phyloP scores from a whole-genome alignment of 805 yeast species.

The Cyberlindnera misumaiensis region DNA sequence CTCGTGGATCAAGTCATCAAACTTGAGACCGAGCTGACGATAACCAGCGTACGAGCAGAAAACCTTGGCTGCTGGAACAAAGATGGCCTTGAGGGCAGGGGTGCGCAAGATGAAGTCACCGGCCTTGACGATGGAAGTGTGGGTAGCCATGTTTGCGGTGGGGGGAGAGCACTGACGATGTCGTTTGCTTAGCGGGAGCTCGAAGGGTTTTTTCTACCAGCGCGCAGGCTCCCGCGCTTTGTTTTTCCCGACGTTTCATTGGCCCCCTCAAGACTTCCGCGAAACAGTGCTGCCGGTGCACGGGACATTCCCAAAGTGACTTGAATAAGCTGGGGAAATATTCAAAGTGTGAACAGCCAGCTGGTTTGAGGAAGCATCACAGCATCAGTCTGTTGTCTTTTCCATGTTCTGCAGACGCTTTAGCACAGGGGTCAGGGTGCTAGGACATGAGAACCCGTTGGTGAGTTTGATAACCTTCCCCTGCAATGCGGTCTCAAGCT shows the following conservation, averaged over 20 bases:
- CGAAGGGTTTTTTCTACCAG: not conserved
- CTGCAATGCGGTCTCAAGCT: too few relatives aligned
- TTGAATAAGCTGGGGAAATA: not conserved
- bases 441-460: conserved; percentile 44
- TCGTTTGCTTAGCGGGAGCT: not conserved
- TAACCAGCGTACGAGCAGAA: conserved; percentile 78
- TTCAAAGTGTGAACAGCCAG: too few relatives aligned
- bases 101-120: conserved; percentile 77
- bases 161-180: not conserved
- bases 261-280: conserved; percentile 1
- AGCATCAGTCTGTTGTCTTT: too few relatives aligned
- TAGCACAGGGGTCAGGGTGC: not conserved
- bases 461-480: conserved; percentile 33
- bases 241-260: conserved; percentile 9
- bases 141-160: conserved; percentile 11
- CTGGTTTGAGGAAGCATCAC: too few relatives aligned
- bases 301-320: not conserved
- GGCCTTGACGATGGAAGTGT: conserved; percentile 64
- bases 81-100: conserved; percentile 68
- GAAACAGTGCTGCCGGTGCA: not conserved
- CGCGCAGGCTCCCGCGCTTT: conserved; percentile 1
- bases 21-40: conserved; percentile 89
- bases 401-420: not conserved
- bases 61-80: conserved; percentile 73
- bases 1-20: conserved; percentile 82